Evolutionary conservation across 306 rosid genomes (phyloP).

Genomic region (Lupinus albus): DNA sequence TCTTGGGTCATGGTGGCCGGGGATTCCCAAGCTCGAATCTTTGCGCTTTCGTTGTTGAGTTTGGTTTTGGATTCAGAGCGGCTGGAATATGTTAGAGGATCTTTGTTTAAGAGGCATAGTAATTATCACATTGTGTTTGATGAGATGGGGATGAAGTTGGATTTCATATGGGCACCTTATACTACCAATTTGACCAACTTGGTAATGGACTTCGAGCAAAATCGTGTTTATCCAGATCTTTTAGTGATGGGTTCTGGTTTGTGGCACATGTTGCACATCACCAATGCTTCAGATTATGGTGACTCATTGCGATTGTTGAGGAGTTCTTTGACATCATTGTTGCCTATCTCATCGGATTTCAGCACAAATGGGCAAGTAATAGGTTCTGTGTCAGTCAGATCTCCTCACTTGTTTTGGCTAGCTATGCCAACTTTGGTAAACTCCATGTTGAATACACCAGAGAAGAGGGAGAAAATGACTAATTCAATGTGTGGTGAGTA

Average conservation of each 20-base stretch:
- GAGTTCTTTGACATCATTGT: slow-evolving; percentile 51
- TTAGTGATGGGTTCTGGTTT: slow-evolving; percentile 81
- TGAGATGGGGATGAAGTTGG: slow-evolving; percentile 75
- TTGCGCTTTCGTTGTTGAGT: slow-evolving; percentile 58
- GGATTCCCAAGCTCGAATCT: slow-evolving; percentile 79
- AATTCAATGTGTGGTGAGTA: slow-evolving; percentile 61
- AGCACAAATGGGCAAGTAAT: slow-evolving; percentile 48
- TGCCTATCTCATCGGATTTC: slow-evolving; percentile 60
- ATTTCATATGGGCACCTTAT: slow-evolving; percentile 88
- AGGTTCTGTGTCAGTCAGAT: slow-evolving; percentile 53
- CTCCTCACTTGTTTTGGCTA: slow-evolving; percentile 86
- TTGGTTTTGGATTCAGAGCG: slow-evolving; percentile 61
- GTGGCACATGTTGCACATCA: slow-evolving; percentile 83
- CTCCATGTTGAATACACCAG: slow-evolving; percentile 80
- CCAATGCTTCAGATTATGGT: slow-evolving; percentile 67
- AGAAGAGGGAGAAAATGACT: slow-evolving; percentile 89
- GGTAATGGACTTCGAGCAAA: slow-evolving; percentile 52
- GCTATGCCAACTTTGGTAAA: slow-evolving; percentile 82
- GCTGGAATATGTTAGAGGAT: slow-evolving; percentile 47
- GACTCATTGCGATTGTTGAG: slow-evolving; percentile 47
- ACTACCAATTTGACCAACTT: slow-evolving; percentile 63
- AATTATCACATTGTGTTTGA: slow-evolving; percentile 63
- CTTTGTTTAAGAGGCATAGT: slow-evolving; percentile 75
- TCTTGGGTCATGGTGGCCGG: slow-evolving; percentile 91
- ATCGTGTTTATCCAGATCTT: slow-evolving; percentile 71